Conservation (phyloP, 352 stramenopile species). For the Phytophthora agathidicida region DNA sequence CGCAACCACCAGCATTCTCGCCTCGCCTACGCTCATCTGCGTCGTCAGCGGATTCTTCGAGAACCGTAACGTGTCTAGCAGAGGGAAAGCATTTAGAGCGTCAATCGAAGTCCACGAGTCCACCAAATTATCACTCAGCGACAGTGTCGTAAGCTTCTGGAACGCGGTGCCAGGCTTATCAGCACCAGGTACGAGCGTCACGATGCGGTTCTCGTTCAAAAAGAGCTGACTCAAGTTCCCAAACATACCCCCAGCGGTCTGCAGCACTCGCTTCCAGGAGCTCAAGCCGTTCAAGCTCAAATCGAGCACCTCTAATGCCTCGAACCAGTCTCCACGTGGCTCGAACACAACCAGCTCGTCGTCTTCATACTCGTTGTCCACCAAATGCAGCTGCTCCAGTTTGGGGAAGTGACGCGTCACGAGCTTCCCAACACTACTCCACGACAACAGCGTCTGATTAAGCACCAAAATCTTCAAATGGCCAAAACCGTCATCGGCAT, state of each 20-base stretch:
- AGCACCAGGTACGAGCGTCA: conserved; percentile 39
- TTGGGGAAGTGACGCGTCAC: conserved; percentile 60
- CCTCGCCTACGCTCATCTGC: conserved; percentile 69
- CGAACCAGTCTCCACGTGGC: conserved; percentile 21
- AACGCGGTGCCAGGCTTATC: conserved; percentile 22
- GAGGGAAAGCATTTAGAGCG: conserved; percentile 63
- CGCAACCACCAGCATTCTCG: conserved; percentile 74
- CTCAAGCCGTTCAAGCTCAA: conserved; percentile 64
- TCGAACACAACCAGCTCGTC: conserved; percentile 36
- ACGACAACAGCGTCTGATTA: conserved; percentile 64
- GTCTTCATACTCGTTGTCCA: conserved; percentile 61
- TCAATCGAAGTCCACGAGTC: conserved; percentile 82
- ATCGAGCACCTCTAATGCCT: conserved; percentile 58
- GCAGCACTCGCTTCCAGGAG: conserved; percentile 56
- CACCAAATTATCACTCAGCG: conserved; percentile 69
- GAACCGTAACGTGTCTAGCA: conserved; percentile 67
- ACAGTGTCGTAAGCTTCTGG: conserved; percentile 59
- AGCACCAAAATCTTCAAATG: conserved; percentile 71
- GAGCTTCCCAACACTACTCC: conserved; percentile 41
- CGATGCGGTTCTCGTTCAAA: conserved; percentile 64
- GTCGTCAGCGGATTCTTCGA: conserved; percentile 69
- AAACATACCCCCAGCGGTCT: conserved; percentile 41
- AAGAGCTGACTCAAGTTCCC: conserved; percentile 66
- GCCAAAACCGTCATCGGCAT: conserved; percentile 21
- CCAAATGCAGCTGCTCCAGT: conserved; percentile 62